phyloP scores from a whole-genome alignment of 73 alveolate genomes.

The Uronychia setigera region DNA sequence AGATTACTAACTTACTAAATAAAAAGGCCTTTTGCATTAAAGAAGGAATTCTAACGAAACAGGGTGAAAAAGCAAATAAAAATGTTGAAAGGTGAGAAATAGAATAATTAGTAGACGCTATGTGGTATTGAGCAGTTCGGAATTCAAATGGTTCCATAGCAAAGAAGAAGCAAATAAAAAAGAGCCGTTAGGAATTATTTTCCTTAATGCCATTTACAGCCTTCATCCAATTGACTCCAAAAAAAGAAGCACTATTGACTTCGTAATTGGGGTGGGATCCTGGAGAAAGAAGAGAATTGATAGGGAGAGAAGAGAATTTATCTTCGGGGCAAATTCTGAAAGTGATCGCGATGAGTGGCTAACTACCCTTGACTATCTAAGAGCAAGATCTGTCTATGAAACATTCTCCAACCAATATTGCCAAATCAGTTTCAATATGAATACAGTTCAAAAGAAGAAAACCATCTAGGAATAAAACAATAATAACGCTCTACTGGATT shows the following conservation, averaged over 20 bases:
- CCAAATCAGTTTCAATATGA: constrained; percentile 35
- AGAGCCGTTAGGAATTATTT: constrained; percentile 53
- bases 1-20: constrained; percentile 29
- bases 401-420: constrained; percentile 42
- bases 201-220: constrained; percentile 25
- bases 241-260: constrained; percentile 41
- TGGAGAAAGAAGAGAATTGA: constrained; percentile 61
- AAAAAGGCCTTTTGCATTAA: constrained; percentile 43
- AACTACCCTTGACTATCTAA: constrained; percentile 53
- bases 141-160: constrained; percentile 60
- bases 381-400: constrained; percentile 59
- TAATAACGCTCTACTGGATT: not conserved
- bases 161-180: constrained; percentile 45
- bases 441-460: not conserved
- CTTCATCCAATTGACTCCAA: constrained; percentile 41
- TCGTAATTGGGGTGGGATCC: constrained; percentile 52
- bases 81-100: constrained; percentile 22
- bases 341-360: constrained; percentile 67
- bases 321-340: constrained; percentile 61
- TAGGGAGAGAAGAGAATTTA: constrained; percentile 60
- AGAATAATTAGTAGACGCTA: constrained; percentile 5
- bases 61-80: constrained; percentile 61
- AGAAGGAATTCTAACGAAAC: constrained; percentile 53
- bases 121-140: constrained; percentile 38
- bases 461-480: not conserved